phyloP scores from a whole-genome alignment of 179 eudicot species.

The Spergularia azorica region DNA sequence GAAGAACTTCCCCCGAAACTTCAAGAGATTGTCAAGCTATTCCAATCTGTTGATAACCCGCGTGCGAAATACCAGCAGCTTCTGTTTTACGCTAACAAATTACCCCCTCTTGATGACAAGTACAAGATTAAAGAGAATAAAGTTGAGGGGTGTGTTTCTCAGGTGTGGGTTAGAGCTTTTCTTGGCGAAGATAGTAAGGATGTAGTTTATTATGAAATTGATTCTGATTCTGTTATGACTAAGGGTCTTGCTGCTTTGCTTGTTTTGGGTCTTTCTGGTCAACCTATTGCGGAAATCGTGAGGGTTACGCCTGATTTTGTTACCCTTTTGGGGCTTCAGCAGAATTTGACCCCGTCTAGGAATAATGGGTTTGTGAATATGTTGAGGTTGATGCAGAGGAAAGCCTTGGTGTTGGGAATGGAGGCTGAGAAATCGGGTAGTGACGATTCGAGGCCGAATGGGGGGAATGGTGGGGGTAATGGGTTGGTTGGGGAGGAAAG shows the following conservation, averaged over 20 bases:
- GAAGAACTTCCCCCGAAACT: constrained; percentile 75
- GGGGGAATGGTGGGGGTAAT: constrained; percentile 19
- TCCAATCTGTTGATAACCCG: constrained; percentile 60
- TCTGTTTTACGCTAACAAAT: constrained; percentile 56
- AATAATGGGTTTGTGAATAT: constrained; percentile 93
- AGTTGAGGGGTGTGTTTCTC: constrained; percentile 90
- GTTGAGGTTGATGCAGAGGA: constrained; percentile 79
- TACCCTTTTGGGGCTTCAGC: constrained; percentile 69
- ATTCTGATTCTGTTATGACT: constrained; percentile 70
- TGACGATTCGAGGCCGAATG: constrained; percentile 12
- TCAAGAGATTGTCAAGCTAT: constrained; percentile 66
- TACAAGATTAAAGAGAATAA: constrained; percentile 65
- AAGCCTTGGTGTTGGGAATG: constrained; percentile 60
- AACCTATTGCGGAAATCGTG: constrained; percentile 54
- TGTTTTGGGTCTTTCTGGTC: constrained; percentile 78
- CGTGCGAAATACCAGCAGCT: constrained; percentile 77
- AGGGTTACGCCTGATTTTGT: constrained; percentile 74
- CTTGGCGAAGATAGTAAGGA: constrained; percentile 34
- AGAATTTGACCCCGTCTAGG: constrained; percentile 80
- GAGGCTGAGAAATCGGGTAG: constrained; percentile 47
- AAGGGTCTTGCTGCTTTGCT: constrained; percentile 85
- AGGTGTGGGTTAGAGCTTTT: constrained; percentile 86
- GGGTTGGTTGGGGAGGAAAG: constrained; percentile 30
- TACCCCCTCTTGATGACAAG: constrained; percentile 45
- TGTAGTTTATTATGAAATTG: constrained; percentile 67